Evolutionary conservation across 1,284 basidiomycete genomes (phyloP).

Genomic region (Ustilago tritici): DNA sequence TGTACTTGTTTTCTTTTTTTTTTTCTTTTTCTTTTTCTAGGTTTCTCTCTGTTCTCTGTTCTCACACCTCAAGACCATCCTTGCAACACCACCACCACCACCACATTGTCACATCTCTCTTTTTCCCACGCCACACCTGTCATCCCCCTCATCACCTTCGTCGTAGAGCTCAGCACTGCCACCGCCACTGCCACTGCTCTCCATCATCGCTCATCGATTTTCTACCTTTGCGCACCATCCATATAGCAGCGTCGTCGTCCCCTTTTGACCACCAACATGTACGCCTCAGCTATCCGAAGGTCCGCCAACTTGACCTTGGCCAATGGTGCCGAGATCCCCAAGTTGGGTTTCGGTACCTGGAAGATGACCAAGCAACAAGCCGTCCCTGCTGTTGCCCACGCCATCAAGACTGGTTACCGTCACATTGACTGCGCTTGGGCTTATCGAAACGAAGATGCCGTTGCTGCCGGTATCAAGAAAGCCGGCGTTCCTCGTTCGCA

Average conservation of each 20-base stretch:
- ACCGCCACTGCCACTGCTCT: not conserved
- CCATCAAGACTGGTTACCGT: slow-evolving; percentile 61
- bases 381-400: slow-evolving; percentile 71
- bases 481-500: slow-evolving; percentile 81
- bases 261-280: slow-evolving; percentile 38
- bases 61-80: slow-evolving; percentile 8
- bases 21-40: slow-evolving; percentile 7
- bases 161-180: slow-evolving; percentile 2
- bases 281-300: slow-evolving; percentile 54
- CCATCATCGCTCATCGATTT: not conserved
- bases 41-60: slow-evolving; percentile 18
- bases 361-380: slow-evolving; percentile 71
- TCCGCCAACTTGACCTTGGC: slow-evolving; percentile 58
- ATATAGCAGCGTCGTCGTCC: slow-evolving; percentile 12
- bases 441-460: slow-evolving; percentile 82
- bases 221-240: not conserved
- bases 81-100: not conserved
- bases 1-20: slow-evolving; percentile 19
- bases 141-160: slow-evolving; percentile 3
- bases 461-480: slow-evolving; percentile 80
- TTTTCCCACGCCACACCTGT: slow-evolving; percentile 9
- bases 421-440: slow-evolving; percentile 62
- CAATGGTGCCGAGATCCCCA: slow-evolving; percentile 62
- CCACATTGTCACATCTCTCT: slow-evolving; percentile 6
- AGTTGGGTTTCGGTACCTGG: slow-evolving; percentile 63